Base-by-base conservation (phyloP, 73 alveolate genomes). In the Halteria grandinella region DNA sequence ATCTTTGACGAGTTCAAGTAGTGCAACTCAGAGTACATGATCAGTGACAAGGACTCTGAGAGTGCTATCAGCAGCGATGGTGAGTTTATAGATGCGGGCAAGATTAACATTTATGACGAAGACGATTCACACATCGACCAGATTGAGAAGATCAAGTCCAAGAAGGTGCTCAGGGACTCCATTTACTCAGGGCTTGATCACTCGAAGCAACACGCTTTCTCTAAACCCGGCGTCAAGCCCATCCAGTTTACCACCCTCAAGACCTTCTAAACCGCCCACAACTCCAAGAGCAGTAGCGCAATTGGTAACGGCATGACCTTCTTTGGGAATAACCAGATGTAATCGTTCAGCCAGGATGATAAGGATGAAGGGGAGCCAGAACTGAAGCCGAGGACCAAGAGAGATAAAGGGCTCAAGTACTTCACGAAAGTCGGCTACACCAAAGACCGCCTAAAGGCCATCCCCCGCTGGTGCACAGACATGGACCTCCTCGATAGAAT, bases 381-480 rank as follows among this genome's bases (percentile, higher is more conserved):
- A 11, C 50, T 24, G 23, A 11, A 54, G 70, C 70, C 70, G 21
- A 54, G 28, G 28, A 54, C 47, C 28, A 54, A 54, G n/a, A 54
- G 70, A 57, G 12, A 29, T 31, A 11, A 10, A 10, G 74, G 74
- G 5, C 14, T 4, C 36, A 57, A 31, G 31, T 57, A 57, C 54
- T 57, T 57, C 31, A 57, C 31, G 14, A 57, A 57, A 31, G 57
- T 57, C 6, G 74, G 74, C 6, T 57, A 57, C 28, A 57, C 74
- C 5, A 33, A 12, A 12, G n/a, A n/a, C n/a, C 18, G 25, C 36
- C 6, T 23, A 32, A 57, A 29, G 36, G 32, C 74, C 8, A 57
- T 57, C 36, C 74, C 74, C 4, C 31, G 74, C 31, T 57, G 74
- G 74, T 57, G 74, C 31, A 57, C 74, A 8, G 54, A 57, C 18